These are phyloP conservation scores for Medakamo hakoo DNA, from an alignment of 139 green algal species.

Conservation along the genomic window DNA sequence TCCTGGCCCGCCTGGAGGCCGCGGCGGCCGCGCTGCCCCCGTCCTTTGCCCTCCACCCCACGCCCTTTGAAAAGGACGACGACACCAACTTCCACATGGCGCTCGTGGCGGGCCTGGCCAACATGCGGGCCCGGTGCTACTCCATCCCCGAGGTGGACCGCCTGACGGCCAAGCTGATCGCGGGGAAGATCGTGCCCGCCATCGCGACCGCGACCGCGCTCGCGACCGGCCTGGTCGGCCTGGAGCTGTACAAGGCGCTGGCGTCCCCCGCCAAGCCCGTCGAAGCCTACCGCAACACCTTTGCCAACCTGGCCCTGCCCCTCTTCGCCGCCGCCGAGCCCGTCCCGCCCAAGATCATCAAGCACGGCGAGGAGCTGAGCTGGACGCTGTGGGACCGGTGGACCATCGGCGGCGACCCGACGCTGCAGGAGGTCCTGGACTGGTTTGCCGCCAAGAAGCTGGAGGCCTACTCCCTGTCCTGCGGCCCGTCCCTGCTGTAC, in stretches of 20 bases:
- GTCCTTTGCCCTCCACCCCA: slow-evolving; percentile 42
- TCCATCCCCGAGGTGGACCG: slow-evolving; percentile 65
- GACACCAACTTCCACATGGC: slow-evolving; percentile 98
- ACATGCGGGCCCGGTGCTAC: slow-evolving; percentile 98
- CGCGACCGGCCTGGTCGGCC: slow-evolving; percentile 85
- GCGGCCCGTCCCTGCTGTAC: slow-evolving; percentile 81
- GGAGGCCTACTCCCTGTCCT: slow-evolving; percentile 84
- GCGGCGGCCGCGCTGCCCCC: slow-evolving; percentile 22
- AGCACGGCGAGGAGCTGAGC: slow-evolving; percentile 52
- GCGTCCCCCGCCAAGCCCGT: slow-evolving; percentile 38
- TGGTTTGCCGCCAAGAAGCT: slow-evolving; percentile 71
- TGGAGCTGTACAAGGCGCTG: slow-evolving; percentile 94
- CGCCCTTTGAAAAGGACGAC: slow-evolving; percentile 92
- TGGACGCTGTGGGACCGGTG: slow-evolving; percentile 96
- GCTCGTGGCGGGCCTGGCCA: slow-evolving; percentile 77
- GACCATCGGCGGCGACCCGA: slow-evolving; percentile 89
- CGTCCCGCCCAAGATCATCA: slow-evolving; percentile 58
- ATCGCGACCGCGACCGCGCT: slow-evolving; percentile 94
- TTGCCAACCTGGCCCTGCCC: slow-evolving; percentile 94
- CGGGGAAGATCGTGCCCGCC: slow-evolving; percentile 92
- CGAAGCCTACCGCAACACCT: slow-evolving; percentile 91
- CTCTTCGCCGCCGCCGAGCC: slow-evolving; percentile 95
- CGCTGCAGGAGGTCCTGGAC: slow-evolving; percentile 79
- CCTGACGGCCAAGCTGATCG: slow-evolving; percentile 95
- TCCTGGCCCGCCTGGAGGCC: background rate